phyloP scores from a whole-genome alignment of 2,329 filamentous ascomycete genomes.

The Ilyonectria mors-panacis region DNA sequence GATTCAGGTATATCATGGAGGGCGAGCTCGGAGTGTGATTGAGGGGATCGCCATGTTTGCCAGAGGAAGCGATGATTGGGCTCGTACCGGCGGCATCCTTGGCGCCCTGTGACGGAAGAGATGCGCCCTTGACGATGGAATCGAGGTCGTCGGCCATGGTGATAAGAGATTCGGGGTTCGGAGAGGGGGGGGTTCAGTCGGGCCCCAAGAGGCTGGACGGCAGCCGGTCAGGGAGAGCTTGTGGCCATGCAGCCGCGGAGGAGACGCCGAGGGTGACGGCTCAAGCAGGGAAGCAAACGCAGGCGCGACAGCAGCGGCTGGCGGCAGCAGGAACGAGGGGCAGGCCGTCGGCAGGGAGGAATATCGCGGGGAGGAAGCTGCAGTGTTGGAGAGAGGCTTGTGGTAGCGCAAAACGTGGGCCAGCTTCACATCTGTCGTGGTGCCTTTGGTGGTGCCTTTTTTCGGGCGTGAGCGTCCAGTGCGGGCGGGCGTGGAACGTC shows the following conservation, averaged over 20 bases:
- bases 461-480: constrained; percentile 17
- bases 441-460: constrained; percentile 11
- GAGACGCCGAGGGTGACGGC: constrained; percentile 17
- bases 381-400: constrained; percentile 10
- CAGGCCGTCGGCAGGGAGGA: constrained; percentile 1
- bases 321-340: constrained; percentile 4
- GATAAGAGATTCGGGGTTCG: constrained; percentile 7
- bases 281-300: constrained; percentile 6
- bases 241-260: constrained; percentile 40
- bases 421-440: constrained; percentile 18
- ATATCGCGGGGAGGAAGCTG: constrained; percentile 6
- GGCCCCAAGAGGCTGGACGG: constrained; percentile 38
- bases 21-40: constrained; percentile 89
- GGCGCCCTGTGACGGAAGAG: constrained; percentile 72
- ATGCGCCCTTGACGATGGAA: constrained; percentile 92
- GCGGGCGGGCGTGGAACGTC: constrained; percentile 24
- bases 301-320: neutral
- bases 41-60: constrained; percentile 77
- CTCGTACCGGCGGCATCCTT: constrained; percentile 57
- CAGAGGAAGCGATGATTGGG: constrained; percentile 60
- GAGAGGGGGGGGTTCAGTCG: constrained; percentile 15
- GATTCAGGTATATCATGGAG: constrained; percentile 97
- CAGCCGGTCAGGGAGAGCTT: constrained; percentile 42
- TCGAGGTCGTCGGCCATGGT: constrained; percentile 80
- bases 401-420: constrained; percentile 21